Base-by-base conservation (phyloP, 495 filamentous ascomycete genomes). In the Penicillium lividum region DNA sequence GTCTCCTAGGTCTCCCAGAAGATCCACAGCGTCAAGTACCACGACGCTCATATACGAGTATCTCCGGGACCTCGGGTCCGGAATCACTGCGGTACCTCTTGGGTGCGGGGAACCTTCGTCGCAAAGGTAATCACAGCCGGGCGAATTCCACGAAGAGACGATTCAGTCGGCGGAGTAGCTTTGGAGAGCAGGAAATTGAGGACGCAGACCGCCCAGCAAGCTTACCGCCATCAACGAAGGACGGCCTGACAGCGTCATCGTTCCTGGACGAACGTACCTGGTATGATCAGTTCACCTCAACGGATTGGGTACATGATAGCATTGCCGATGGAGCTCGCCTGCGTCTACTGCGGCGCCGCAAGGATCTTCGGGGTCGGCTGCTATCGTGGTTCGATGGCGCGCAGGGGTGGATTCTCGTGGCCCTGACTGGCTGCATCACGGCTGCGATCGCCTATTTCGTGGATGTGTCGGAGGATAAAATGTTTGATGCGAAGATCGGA, bases 211-310 rank as follows among this genome's bases (percentile, higher is more conserved):
- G 44, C 27, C 53, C 57, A 62, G 64, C 78, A 76, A 66, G 79
- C 74, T 43, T 64, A 22, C 74, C 85, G 54, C 60, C 79, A 22
- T 85, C 86, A 40, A 84, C 81, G 9, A 89, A 88, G 57, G 73
- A 80, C 61, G 82, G 79, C 18, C 44, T 77, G 53, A 80, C 73
- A 15, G 70, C 72, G 18, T 77, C 76, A 5, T 67, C 86, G 13
- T 84, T 82, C 53, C 71, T 84, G 29, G 91, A 98, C 66, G 92
- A 98, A 51, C 85, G 94, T 16, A 89, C 94, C 11, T 98, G 94
- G 94, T 98, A 98, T 73, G 93, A 98, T 76, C 94, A 98, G 73
- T 97, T 98, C 73, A 97, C 93, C 6, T 96, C 90, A 9, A 98
- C 93, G 63, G 94, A 98, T 72, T 98, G 93, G 94, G 94, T 98